phyloP scores from a whole-genome alignment of 495 filamentous ascomycete genomes.

The Glonium stellatum region DNA sequence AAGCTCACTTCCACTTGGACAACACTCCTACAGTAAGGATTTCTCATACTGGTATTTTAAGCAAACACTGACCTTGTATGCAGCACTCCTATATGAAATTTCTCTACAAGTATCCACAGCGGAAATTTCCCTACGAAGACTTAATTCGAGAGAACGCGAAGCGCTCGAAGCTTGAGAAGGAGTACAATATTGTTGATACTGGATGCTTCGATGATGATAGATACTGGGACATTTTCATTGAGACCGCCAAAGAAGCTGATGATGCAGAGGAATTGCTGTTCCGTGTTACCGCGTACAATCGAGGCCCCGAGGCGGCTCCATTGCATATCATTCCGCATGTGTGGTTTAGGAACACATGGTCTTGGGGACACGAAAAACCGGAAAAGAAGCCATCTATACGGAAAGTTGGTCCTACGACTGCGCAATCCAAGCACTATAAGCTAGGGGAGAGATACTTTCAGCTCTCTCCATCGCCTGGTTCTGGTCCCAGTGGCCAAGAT shows the following conservation, averaged over 20 bases:
- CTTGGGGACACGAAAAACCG: conserved; percentile 70
- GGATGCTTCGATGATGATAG: conserved; percentile 84
- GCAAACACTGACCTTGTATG: conserved; percentile 20
- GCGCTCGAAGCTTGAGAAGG: conserved; percentile 64
- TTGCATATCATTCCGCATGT: conserved; percentile 91
- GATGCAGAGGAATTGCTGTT: conserved; percentile 87
- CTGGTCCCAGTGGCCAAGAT: conserved; percentile 69
- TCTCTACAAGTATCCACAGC: conserved; percentile 94
- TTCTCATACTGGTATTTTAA: conserved; percentile 36
- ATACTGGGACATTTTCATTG: conserved; percentile 97
- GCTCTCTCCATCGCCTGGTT: conserved; percentile 82
- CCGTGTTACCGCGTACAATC: conserved; percentile 92
- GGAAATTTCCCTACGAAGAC: conserved; percentile 83
- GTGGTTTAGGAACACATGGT: conserved; percentile 96
- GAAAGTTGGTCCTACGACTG: conserved; percentile 54
- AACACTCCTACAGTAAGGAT: conserved; percentile 60
- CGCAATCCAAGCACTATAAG: conserved; percentile 65
- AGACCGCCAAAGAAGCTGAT: conserved; percentile 86
- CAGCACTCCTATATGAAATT: conserved; percentile 99
- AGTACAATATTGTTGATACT: conserved; percentile 90
- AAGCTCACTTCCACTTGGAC: conserved; percentile 91
- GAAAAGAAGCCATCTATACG: conserved; percentile 71
- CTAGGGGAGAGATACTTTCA: conserved; percentile 78
- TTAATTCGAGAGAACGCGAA: conserved; percentile 74
- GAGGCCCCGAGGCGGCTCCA: conserved; percentile 81